Evolutionary conservation across 73 alveolate genomes (phyloP).

Genomic region (Tetrahymena malaccensis): DNA sequence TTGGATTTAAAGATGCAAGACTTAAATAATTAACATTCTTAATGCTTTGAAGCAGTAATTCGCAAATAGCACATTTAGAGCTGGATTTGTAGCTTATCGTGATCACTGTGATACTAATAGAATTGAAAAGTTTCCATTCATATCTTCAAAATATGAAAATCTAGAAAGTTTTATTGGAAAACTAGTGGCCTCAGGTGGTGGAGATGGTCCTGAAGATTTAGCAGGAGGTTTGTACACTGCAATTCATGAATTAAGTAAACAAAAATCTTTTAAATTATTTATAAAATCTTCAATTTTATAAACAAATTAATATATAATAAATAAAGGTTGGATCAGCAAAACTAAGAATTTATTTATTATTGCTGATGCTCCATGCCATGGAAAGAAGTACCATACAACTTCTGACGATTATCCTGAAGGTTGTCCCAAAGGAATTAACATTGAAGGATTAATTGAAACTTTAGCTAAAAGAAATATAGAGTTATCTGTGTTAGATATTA

Average conservation of each 20-base stretch:
- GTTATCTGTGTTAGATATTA: not conserved
- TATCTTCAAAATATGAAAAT: not conserved
- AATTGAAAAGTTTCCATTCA: not conserved
- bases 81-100: conserved; percentile 57
- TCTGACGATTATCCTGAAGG: conserved; percentile 16
- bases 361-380: not conserved
- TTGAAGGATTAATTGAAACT: not conserved
- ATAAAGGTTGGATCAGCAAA: not conserved
- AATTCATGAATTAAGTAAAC: not conserved
- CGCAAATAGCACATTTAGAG: conserved; percentile 36
- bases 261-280: not conserved
- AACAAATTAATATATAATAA: not conserved
- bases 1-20: conserved; percentile 44
- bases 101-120: conserved; percentile 14
- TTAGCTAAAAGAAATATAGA: not conserved
- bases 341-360: not conserved
- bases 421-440: not conserved
- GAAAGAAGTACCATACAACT: not conserved
- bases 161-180: not conserved
- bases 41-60: conserved; percentile 20
- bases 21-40: conserved; percentile 21
- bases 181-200: not conserved
- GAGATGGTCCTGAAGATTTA: conserved; percentile 16
- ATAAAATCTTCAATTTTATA: no score
- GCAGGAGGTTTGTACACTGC: not conserved